phyloP scores from a whole-genome alignment of 2,329 filamentous ascomycete species.

The Epichloe aotearoae region DNA sequence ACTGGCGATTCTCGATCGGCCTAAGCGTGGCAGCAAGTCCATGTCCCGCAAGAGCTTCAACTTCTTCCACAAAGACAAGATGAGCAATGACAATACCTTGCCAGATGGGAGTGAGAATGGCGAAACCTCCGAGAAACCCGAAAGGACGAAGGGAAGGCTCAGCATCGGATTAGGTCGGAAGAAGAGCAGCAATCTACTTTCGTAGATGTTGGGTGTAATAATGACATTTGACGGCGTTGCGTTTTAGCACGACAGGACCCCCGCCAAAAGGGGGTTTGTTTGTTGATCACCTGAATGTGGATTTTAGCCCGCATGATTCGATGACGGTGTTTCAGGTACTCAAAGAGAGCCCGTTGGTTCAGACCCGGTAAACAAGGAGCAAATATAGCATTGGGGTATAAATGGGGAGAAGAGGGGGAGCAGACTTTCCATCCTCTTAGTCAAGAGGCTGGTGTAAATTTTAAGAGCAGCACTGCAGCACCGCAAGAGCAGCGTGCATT shows the following conservation, averaged over 20 bases:
- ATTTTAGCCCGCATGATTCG: neutral
- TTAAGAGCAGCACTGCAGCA: neutral
- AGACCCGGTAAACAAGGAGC: neutral
- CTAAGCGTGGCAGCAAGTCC: slow-evolving; percentile 62
- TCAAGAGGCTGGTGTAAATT: neutral
- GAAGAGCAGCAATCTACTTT: slow-evolving; percentile 44
- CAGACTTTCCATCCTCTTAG: neutral
- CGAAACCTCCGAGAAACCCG: slow-evolving; percentile 27
- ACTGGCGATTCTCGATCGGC: slow-evolving; percentile 46
- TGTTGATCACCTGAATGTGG: neutral
- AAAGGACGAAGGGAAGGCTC: slow-evolving; percentile 50
- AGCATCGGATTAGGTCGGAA: slow-evolving; percentile 55
- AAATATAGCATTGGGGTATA: neutral
- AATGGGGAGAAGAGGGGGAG: neutral
- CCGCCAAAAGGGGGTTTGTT: neutral
- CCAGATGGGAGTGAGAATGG: slow-evolving; percentile 19
- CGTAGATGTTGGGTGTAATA: slow-evolving; percentile 6
- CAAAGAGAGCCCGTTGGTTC: neutral
- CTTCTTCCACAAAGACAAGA: slow-evolving; percentile 45
- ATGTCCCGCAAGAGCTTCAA: slow-evolving; percentile 64
- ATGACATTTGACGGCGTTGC: slow-evolving; percentile 7
- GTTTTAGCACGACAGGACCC: neutral
- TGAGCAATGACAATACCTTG: slow-evolving; percentile 10
- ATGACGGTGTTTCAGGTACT: neutral
- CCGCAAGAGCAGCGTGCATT: neutral